These are phyloP conservation scores for Paramecium bursaria DNA, from an alignment of 73 alveolate species.

Conservation along the genomic window DNA sequence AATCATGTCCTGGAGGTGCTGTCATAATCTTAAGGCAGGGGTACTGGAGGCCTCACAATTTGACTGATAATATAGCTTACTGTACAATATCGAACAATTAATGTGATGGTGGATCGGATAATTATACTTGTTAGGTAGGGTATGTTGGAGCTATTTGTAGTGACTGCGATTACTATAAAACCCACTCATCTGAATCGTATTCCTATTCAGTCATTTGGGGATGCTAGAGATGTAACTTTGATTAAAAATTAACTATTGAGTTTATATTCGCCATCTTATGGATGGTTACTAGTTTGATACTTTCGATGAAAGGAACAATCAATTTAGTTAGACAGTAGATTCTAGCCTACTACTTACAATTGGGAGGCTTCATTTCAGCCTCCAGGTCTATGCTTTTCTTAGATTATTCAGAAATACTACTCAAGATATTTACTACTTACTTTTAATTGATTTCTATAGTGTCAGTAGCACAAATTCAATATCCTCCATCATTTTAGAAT, in stretches of 20 bases:
- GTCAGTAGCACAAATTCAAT: neutral
- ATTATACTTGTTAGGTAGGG: constrained; percentile 19
- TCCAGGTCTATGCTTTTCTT: constrained; percentile 1
- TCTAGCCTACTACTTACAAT: constrained; percentile 4
- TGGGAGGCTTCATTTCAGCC: constrained; percentile 5
- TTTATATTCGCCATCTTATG: neutral
- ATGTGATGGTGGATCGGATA: neutral
- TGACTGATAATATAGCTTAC: neutral
- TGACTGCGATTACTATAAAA: constrained; percentile 33
- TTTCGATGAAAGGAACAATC: constrained; percentile 16
- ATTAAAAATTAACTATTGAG: neutral
- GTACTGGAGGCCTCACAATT: constrained; percentile 56
- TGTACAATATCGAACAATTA: neutral
- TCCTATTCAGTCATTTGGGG: neutral
- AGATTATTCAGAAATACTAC: constrained; percentile 23
- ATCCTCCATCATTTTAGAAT: constrained; percentile 14
- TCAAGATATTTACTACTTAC: constrained; percentile 22
- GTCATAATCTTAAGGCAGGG: neutral
- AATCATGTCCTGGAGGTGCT: constrained; percentile 29
- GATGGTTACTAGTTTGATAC: neutral
- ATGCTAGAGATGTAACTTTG: neutral
- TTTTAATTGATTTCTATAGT: constrained; percentile 12
- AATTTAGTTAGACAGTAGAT: constrained; percentile 19
- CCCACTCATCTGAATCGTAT: neutral
- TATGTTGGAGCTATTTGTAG: constrained; percentile 21